A percentile compares a stretch with the other conserved stretches of the same genome.
These are phyloP conservation scores for Exophiala dermatitidis DNA, from an alignment of 2,329 filamentous ascomycete species.

Conservation along the genomic window DNA sequence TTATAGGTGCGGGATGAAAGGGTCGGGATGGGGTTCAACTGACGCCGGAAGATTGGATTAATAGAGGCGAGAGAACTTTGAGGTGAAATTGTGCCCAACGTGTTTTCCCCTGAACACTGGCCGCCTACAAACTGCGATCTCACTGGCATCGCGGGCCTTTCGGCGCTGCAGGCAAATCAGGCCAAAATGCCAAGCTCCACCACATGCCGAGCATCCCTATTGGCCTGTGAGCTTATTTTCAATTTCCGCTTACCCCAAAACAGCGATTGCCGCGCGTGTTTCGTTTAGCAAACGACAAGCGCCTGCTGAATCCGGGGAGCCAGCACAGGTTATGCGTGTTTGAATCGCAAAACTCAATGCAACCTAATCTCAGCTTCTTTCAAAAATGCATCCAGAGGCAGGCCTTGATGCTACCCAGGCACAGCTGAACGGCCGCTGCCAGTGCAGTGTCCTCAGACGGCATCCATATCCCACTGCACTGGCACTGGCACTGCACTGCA, in stretches of 20 bases:
- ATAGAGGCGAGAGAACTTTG: constrained; percentile 17
- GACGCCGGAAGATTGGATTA: constrained; percentile 3
- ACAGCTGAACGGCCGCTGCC: not conserved
- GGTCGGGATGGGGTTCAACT: not conserved
- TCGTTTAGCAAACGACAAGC: constrained; percentile 22
- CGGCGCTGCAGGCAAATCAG: not conserved
- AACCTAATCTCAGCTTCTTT: too few species aligned
- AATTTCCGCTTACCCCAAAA: constrained; percentile 19
- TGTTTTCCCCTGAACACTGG: not conserved
- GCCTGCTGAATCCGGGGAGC: not conserved
- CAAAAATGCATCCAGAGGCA: too few species aligned
- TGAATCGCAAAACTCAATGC: not conserved
- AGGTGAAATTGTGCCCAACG: not conserved
- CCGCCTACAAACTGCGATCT: not conserved
- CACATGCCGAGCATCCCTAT: constrained; percentile 14
- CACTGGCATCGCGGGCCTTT: too few species aligned
- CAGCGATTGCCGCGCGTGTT: constrained; percentile 22
- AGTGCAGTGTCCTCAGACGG: too few species aligned
- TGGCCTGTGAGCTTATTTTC: constrained; percentile 12
- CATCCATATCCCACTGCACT: too few species aligned
- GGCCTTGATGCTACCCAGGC: too few species aligned
- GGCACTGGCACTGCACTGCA: not conserved
- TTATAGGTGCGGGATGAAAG: constrained; percentile 1
- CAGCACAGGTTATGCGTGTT: not conserved
- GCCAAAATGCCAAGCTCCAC: constrained; percentile 13